Base-by-base conservation (phyloP, 2,329 filamentous ascomycete genomes). In the Alternaria gansuensis region DNA sequence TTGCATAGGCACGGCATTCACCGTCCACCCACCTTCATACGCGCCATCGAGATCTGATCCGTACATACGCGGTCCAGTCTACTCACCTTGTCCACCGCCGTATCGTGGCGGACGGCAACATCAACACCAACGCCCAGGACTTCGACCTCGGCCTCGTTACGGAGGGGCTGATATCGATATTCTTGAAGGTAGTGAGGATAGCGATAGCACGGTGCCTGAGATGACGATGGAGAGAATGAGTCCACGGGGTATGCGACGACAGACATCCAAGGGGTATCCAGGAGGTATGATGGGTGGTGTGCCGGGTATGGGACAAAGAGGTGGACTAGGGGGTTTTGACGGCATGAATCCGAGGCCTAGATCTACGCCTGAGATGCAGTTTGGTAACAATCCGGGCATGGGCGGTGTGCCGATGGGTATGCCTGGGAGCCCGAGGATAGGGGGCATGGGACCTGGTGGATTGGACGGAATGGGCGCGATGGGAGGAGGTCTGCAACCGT, bases 341-440 rank as follows among this genome's bases (percentile, higher is more conserved):
- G 28, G 10, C 4, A 29, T 55, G 23, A 41, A 52, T 39, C 17
- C 26, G 11, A 33, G 53, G 39, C 51, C 46, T 26, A 54, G 55
- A 39, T 62, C 55, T 39, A 51, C 49, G 23, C 50, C 54, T 10
- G 53, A 57, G 23, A 63, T 54, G 37, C 21, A 39, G 6, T 7
- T 44, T 21, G 39, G 51, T 13, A 50, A 21, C 5, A 50, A 53
- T 44, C 21, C 41, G 17, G 50, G 40, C 14, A 31, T 43, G 41
- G 39, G 51, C 29, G 28, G 46, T 29, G 21, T 50, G 23, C 21
- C 44, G 1, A 48, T 34, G 31, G 44, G 51, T 28, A 37, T 36
- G 24, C 33, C 29, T 26, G 33, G 36, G 14, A 24, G 33, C 26
- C 44, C 17, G 23, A 13, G 33, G 28, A 46, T 46, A 13, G 45